These are phyloP conservation scores for Epichloe scottii DNA, from an alignment of 2,329 filamentous ascomycete genomes.

Conservation along the genomic window DNA sequence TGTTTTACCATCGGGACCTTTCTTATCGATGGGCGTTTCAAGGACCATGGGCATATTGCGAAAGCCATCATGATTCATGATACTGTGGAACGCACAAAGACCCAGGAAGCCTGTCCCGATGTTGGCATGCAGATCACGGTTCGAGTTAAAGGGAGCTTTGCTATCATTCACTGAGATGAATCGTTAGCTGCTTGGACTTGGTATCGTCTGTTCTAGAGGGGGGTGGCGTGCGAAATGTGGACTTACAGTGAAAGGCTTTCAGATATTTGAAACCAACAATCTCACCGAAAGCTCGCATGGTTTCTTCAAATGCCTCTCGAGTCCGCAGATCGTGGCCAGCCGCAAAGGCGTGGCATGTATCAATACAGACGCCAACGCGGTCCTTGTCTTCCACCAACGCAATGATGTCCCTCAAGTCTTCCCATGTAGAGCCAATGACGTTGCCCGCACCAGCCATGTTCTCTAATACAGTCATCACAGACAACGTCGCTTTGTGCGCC, in stretches of 20 bases:
- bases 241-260: slow-evolving; percentile 58
- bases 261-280: slow-evolving; percentile 70
- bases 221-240: not conserved
- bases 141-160: slow-evolving; percentile 73
- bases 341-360: slow-evolving; percentile 94
- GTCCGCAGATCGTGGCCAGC: slow-evolving; percentile 82
- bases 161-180: slow-evolving; percentile 63
- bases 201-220: too few species aligned
- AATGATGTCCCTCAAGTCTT: slow-evolving; percentile 80
- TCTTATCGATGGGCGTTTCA: slow-evolving; percentile 83
- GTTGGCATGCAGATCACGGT: slow-evolving; percentile 86
- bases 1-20: slow-evolving; percentile 50
- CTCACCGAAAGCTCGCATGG: slow-evolving; percentile 63
- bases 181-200: not conserved
- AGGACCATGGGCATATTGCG: slow-evolving; percentile 78
- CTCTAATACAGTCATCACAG: slow-evolving; percentile 76
- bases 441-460: slow-evolving; percentile 92
- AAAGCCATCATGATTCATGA: slow-evolving; percentile 73
- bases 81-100: slow-evolving; percentile 75
- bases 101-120: slow-evolving; percentile 93
- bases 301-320: slow-evolving; percentile 57
- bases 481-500: slow-evolving; percentile 62
- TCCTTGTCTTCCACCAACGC: slow-evolving; percentile 64
- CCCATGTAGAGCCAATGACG: slow-evolving; percentile 72
- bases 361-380: slow-evolving; percentile 85